Evolutionary conservation across 1,139 yeast species (phyloP).

Genomic region (Debaryomyces subglobosus): DNA sequence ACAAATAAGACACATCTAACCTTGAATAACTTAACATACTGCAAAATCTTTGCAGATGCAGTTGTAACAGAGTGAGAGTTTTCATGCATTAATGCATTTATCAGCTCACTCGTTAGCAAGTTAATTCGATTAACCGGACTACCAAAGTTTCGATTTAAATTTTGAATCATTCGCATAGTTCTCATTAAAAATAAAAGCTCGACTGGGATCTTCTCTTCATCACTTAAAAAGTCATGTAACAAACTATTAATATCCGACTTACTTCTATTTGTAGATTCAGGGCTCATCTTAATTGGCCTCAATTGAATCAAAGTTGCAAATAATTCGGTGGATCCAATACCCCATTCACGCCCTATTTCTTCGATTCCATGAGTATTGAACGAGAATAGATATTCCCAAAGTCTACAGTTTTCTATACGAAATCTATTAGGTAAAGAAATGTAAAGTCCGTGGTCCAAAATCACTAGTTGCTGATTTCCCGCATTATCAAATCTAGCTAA

Average conservation of each 20-base stretch:
- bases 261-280: conserved; percentile 26
- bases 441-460: conserved; percentile 77
- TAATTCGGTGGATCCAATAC: conserved; percentile 67
- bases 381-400: conserved; percentile 68
- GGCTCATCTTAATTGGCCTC: conserved; percentile 38
- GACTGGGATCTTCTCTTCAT: conserved; percentile 66
- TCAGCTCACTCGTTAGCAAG: conserved; percentile 60
- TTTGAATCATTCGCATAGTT: conserved; percentile 75
- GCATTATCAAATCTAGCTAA: conserved; percentile 47
- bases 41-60: conserved; percentile 7
- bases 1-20: conserved; percentile 41
- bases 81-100: conserved; percentile 24
- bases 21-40: conserved; percentile 29
- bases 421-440: conserved; percentile 55
- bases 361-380: conserved; percentile 52
- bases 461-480: conserved; percentile 60
- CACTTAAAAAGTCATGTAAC: conserved; percentile 52
- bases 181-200: conserved; percentile 68
- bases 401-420: conserved; percentile 55
- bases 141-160: conserved; percentile 64
- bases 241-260: conserved; percentile 23
- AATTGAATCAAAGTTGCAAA: conserved; percentile 63
- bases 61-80: conserved; percentile 19
- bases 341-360: conserved; percentile 62
- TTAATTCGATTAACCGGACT: conserved; percentile 76